Evolutionary conservation across 2,329 filamentous ascomycete genomes (phyloP).

Genomic region (Xylariaceae sp.): DNA sequence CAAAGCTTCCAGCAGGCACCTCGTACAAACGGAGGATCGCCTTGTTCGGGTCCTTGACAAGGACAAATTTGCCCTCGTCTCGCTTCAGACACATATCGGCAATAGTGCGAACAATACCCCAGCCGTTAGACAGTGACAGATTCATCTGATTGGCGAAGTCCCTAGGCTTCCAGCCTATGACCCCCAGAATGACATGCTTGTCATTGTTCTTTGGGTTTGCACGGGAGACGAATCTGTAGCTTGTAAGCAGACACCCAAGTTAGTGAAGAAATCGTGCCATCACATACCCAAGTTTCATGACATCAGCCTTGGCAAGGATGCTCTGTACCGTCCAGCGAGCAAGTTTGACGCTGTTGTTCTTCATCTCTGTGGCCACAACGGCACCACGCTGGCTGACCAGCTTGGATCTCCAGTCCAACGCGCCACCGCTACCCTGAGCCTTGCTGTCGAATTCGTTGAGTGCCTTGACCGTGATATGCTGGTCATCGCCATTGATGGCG

Average conservation of each 20-base stretch:
- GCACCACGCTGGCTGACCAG: constrained; percentile 92
- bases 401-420: constrained; percentile 96
- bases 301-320: constrained; percentile 93
- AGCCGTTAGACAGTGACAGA: constrained; percentile 91
- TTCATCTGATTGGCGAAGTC: constrained; percentile 99
- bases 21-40: constrained; percentile 89
- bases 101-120: constrained; percentile 98
- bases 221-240: constrained; percentile 82
- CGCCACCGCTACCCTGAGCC: constrained; percentile 90
- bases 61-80: constrained; percentile 77
- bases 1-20: constrained; percentile 82
- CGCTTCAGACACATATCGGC: constrained; percentile 86
- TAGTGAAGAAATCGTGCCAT: not conserved
- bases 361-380: constrained; percentile 98
- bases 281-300: constrained; percentile 93
- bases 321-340: constrained; percentile 96
- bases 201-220: constrained; percentile 88
- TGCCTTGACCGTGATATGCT: constrained; percentile 88
- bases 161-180: constrained; percentile 95
- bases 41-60: constrained; percentile 95
- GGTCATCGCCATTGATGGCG: constrained; percentile 85
- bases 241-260: constrained; percentile 10
- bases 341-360: constrained; percentile 99
- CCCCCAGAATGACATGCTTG: constrained; percentile 91
- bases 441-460: constrained; percentile 99